Percentiles rank a stretch among this genome's conserved stretches.
Evolutionary conservation across 2,329 filamentous ascomycete species (phyloP).

Genomic region (Simplicillium aogashimaense): DNA sequence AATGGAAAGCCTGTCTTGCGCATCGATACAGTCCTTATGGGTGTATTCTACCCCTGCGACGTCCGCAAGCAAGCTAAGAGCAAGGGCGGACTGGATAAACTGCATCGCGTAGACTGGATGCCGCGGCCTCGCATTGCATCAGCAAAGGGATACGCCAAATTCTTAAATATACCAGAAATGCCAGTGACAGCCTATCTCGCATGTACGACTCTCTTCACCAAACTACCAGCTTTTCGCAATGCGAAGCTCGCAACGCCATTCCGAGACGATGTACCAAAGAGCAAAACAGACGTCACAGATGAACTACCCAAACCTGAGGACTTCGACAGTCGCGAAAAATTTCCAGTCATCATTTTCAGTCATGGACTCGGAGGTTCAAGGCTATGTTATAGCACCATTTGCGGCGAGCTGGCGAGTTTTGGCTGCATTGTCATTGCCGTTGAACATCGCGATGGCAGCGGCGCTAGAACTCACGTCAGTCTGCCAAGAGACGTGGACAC

Average conservation of each 20-base stretch:
- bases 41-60: slow-evolving; percentile 54
- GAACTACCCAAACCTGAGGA: background rate
- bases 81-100: slow-evolving; percentile 24
- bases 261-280: background rate
- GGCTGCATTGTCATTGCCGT: slow-evolving; percentile 55
- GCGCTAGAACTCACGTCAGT: slow-evolving; percentile 51
- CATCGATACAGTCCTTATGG: slow-evolving; percentile 49
- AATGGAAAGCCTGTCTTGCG: slow-evolving; percentile 27
- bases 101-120: slow-evolving; percentile 51
- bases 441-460: slow-evolving; percentile 56
- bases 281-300: background rate
- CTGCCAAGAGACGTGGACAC: slow-evolving; percentile 31
- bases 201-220: slow-evolving; percentile 51
- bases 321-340: slow-evolving; percentile 17
- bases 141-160: slow-evolving; percentile 52
- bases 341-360: slow-evolving; percentile 56
- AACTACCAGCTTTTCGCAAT: slow-evolving; percentile 54
- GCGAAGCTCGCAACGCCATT: slow-evolving; percentile 34
- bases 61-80: slow-evolving; percentile 14
- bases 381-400: slow-evolving; percentile 52
- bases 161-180: slow-evolving; percentile 39
- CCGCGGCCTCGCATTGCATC: slow-evolving; percentile 45
- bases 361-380: slow-evolving; percentile 56
- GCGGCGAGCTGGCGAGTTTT: slow-evolving; percentile 56
- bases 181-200: slow-evolving; percentile 43